phyloP scores from a whole-genome alignment of 2,329 filamentous ascomycete genomes.

The Trichoderma breve region DNA sequence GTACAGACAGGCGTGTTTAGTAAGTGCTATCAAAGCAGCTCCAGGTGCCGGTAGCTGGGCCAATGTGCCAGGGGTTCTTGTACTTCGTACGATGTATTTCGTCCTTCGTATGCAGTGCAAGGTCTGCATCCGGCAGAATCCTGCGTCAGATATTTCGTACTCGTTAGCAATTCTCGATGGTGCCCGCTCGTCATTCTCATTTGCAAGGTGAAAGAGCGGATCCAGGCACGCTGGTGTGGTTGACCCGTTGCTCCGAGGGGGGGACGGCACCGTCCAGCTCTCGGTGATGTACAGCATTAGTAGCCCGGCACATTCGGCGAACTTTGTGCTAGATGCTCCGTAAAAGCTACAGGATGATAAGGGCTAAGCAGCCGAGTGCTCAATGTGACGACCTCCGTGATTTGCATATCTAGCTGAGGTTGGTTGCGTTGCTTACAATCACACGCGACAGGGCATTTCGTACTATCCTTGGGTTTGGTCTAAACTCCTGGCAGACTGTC shows the following conservation, averaged over 20 bases:
- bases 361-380: neutral
- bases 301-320: constrained; percentile 13
- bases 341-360: neutral
- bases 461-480: neutral
- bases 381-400: neutral
- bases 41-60: neutral
- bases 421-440: neutral
- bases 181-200: neutral
- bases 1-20: constrained; percentile 10
- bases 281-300: neutral
- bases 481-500: neutral
- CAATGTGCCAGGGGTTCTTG: neutral
- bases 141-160: neutral
- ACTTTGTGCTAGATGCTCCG: neutral
- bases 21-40: constrained; percentile 1
- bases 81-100: neutral
- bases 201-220: neutral
- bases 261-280: neutral
- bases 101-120: neutral
- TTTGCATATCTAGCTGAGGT: neutral
- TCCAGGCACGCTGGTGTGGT: neutral
- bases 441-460: neutral
- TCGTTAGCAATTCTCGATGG: neutral
- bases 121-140: neutral
- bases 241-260: neutral